Evolutionary conservation across 2,329 filamentous ascomycete genomes (phyloP).

Genomic region (Colletotrichum orchidophilum): DNA sequence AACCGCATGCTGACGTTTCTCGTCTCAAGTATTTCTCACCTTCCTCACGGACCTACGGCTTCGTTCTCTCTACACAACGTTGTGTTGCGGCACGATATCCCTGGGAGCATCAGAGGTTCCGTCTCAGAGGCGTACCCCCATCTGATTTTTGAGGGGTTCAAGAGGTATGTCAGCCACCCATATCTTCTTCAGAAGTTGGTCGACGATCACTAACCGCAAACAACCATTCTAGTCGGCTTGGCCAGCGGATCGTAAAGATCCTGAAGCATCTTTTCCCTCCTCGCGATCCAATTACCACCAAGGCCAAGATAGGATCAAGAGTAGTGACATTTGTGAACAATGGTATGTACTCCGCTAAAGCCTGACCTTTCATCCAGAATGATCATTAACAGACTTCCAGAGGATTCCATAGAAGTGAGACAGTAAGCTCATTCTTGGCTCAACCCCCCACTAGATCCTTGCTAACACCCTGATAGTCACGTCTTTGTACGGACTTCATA

Average conservation of each 20-base stretch:
- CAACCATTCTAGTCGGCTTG: conserved; percentile 68
- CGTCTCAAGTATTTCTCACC: conserved; percentile 64
- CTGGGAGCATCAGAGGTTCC: conserved; percentile 85
- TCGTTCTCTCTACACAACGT: conserved; percentile 94
- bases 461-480: conserved; percentile 41
- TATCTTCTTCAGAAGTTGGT: background rate
- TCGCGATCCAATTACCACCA: conserved; percentile 76
- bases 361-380: background rate
- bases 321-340: conserved; percentile 78
- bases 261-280: conserved; percentile 96
- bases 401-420: conserved; percentile 92
- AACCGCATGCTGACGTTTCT: conserved; percentile 45
- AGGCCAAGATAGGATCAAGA: conserved; percentile 82
- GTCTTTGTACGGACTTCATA: conserved; percentile 95
- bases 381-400: conserved; percentile 68
- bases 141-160: conserved; percentile 95
- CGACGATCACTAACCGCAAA: background rate
- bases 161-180: conserved; percentile 15
- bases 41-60: conserved; percentile 82
- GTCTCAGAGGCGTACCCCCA: conserved; percentile 94
- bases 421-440: conserved; percentile 38
- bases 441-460: background rate
- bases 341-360: background rate
- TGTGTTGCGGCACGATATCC: conserved; percentile 87
- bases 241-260: conserved; percentile 85